Percentiles rank a stretch among this genome's conserved stretches.
phyloP scores from a whole-genome alignment of 208 protist genomes.

The Phytomonas francai region DNA sequence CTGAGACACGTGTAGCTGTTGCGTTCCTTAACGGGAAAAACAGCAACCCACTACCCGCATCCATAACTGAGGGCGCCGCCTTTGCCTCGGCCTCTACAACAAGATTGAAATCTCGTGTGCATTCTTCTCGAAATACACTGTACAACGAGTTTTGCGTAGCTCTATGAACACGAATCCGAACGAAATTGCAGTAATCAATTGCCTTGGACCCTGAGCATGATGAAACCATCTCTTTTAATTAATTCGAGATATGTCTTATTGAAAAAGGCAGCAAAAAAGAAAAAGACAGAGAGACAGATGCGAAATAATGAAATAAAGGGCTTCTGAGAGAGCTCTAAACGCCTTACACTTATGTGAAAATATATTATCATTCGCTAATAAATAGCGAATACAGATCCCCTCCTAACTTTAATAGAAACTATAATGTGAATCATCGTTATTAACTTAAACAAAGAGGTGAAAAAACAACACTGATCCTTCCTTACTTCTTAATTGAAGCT shows the following conservation, averaged over 20 bases:
- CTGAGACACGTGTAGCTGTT: not conserved
- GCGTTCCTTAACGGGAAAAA: conserved; percentile 40
- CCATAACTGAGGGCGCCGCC: conserved; percentile 11
- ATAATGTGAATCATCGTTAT: conserved; percentile 5
- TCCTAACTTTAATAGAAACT: conserved; percentile 1
- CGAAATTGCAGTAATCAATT: conserved; percentile 7
- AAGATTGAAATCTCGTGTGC: conserved; percentile 26
- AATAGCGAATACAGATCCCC: not conserved
- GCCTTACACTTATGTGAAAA: too few relatives aligned
- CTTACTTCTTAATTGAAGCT: conserved; percentile 9
- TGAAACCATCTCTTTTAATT: conserved; percentile 4
- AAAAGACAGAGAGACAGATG: conserved; percentile 30
- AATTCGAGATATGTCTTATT: conserved; percentile 1
- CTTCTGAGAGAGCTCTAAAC: too few relatives aligned
- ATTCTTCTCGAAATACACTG: conserved; percentile 66
- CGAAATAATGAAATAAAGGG: conserved; percentile 59
- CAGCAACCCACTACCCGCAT: conserved; percentile 19
- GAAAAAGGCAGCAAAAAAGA: conserved; percentile 5
- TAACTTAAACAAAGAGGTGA: conserved; percentile 1
- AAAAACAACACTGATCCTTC: conserved; percentile 12
- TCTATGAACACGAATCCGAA: conserved; percentile 35
- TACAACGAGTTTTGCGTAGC: conserved; percentile 39
- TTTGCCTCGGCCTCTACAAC: conserved; percentile 18
- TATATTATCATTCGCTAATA: conserved; percentile 46
- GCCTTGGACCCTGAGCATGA: not conserved